Base-by-base conservation (phyloP, 139 green algal genomes). In the Chara braunii region DNA sequence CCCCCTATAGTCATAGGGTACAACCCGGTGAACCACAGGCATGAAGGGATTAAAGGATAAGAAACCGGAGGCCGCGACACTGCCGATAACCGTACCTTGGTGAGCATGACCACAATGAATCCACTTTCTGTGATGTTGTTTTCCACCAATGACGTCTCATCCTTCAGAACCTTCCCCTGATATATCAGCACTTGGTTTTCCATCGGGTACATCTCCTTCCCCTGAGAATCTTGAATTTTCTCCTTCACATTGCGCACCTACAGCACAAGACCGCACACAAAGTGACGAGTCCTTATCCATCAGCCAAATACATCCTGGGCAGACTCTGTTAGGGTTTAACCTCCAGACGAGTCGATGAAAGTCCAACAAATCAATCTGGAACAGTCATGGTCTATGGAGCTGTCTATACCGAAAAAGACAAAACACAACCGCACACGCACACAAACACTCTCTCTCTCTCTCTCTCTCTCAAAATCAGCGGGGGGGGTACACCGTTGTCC, bases 51-150 rank as follows among this genome's bases (percentile, higher is more conserved):
- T n/a, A n/a, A n/a, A n/a, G n/a, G n/a, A n/a, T n/a, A n/a, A n/a
- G n/a, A n/a, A n/a, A n/a, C n/a, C n/a, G n/a, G n/a, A n/a, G n/a
- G n/a, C n/a, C n/a, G n/a, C n/a, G n/a, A n/a, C n/a, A n/a, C n/a
- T n/a, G n/a, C n/a, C n/a, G n/a, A n/a, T n/a, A n/a, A 11, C n/a
- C 34, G n/a, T 59, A 75, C 66, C 85, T 94, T 95, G 33, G 83
- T 79, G 1, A 92, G 70, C 80, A 97, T 96, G 23, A 97, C 86
- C 8, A 98, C 92, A 23, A 95, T 76, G 67, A 98, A 97, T 44
- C 86, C 80, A 1, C 70, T 74, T 56, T 96, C 88, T 1, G 79
- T 77, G 1, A 97, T 77, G 28, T 70, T 74, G 52, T 79, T 85
- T 23, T 89, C 88, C 2, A 57, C 78, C 12, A 97, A 68, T 24